Base-by-base conservation (phyloP, 768 basidiomycete species). In the Psilocybe tampanensis region DNA sequence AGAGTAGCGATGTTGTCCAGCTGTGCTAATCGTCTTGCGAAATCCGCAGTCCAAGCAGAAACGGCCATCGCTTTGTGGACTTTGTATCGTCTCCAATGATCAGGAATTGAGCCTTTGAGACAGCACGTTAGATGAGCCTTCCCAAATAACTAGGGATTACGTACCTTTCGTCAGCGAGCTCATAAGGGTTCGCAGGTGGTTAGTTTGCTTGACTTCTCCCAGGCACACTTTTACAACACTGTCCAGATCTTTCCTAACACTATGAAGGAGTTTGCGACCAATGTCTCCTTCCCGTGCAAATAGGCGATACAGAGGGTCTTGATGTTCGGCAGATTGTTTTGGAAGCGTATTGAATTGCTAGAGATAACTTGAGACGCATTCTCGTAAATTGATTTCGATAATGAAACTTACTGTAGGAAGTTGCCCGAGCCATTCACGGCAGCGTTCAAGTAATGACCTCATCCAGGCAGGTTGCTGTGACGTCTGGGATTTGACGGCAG, bases 401-500 rank as follows among this genome's bases (percentile, higher is more conserved):
- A 49, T 33, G 18, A 49, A 11, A 51, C 86, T 65, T 66, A 94
- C 95, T 42, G 80, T 72, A 34, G 95, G 96, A 3, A 98, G 70
- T 50, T 84, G 79, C 2, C 74, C 74, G 48, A 95, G 80, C 94
- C 95, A 96, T 68, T 92, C 91, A 39, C 83, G 79, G 68, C 94
- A 92, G 39, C 92, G 86, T 52, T 90, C 88, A 48, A 88, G 78
- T 39, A 98, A 76, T 18, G 83, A 79, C 29, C 90, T 84, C 96
- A 98, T 98, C 96, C 96, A 99, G 1, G 89, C 91, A 19, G 96
- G 95, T 67, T 92, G 90, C 54, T 90, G 86, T 2, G 86, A 82
- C 1, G 84, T 73, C 60, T 86, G 83, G 18, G 83, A 77, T 67
- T 89, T 89, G 19, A 84, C 74, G 21, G 86, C 79, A n/a, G 81